A percentile compares a stretch with the other conserved stretches of the same genome.
These are phyloP conservation scores for Cynara cardunculus DNA, from an alignment of 129 eudicot genomes.

Conservation along the genomic window DNA sequence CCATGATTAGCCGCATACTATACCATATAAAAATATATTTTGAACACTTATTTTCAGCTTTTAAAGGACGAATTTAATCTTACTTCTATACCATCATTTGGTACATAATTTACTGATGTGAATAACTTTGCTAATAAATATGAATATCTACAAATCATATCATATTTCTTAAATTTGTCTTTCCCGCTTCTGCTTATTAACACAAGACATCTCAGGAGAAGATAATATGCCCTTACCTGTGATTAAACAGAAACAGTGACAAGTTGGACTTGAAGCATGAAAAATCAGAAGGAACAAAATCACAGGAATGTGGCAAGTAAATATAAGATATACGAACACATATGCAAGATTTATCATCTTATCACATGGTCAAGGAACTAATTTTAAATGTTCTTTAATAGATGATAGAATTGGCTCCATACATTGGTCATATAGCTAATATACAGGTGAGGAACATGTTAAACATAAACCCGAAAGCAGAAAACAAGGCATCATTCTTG, in stretches of 20 bases:
- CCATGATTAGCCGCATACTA: slow-evolving; percentile 6
- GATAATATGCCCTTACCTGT: slow-evolving; percentile 4
- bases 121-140: background rate
- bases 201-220: background rate
- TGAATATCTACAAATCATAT: background rate
- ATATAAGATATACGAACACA: background rate
- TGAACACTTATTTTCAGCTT: background rate
- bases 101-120: background rate
- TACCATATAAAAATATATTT: slow-evolving; percentile 14
- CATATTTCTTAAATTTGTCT: background rate
- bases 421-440: background rate
- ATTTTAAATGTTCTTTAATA: background rate
- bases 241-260: slow-evolving; percentile 7
- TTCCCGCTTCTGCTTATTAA: background rate
- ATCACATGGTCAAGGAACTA: background rate
- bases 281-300: background rate
- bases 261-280: background rate
- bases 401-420: background rate
- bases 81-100: background rate
- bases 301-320: background rate
- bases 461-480: background rate
- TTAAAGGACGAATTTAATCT: background rate
- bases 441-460: background rate
- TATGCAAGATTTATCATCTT: background rate
- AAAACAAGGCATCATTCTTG: background rate